These are phyloP conservation scores for Ascochyta fabae DNA, from an alignment of 2,329 filamentous ascomycete species.

Conservation along the genomic window DNA sequence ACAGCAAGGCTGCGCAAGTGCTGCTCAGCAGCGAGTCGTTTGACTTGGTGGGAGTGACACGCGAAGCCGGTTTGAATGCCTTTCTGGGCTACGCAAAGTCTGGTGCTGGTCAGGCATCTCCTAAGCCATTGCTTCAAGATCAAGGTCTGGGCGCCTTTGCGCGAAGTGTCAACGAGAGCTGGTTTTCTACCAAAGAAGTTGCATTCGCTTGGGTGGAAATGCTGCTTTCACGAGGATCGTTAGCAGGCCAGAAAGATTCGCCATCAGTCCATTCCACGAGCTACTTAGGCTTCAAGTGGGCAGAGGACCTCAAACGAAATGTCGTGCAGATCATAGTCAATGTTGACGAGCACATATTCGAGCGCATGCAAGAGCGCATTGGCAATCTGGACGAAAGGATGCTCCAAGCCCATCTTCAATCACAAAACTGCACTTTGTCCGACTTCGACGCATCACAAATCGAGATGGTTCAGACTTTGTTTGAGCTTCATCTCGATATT, in stretches of 20 bases:
- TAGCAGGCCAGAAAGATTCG: slow-evolving; percentile 21
- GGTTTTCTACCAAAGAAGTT: slow-evolving; percentile 58
- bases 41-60: slow-evolving; percentile 57
- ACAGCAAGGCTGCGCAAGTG: slow-evolving; percentile 53
- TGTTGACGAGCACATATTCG: slow-evolving; percentile 62
- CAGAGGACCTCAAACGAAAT: slow-evolving; percentile 61
- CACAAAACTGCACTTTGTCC: slow-evolving; percentile 28
- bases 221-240: slow-evolving; percentile 55
- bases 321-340: slow-evolving; percentile 60
- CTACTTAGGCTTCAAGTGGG: slow-evolving; percentile 63
- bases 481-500: slow-evolving; percentile 71
- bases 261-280: slow-evolving; percentile 47
- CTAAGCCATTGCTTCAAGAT: slow-evolving; percentile 49
- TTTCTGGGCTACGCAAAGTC: slow-evolving; percentile 64
- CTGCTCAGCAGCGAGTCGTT: slow-evolving; percentile 58
- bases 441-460: slow-evolving; percentile 49
- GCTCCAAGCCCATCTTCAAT: slow-evolving; percentile 28
- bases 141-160: slow-evolving; percentile 53
- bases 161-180: slow-evolving; percentile 54
- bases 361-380: slow-evolving; percentile 47
- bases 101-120: slow-evolving; percentile 48
- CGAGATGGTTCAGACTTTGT: slow-evolving; percentile 65
- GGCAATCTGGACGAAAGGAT: slow-evolving; percentile 35
- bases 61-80: slow-evolving; percentile 59
- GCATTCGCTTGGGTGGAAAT: slow-evolving; percentile 61